A percentile compares a stretch with the other conserved stretches of the same genome.
Evolutionary conservation across 2,329 filamentous ascomycete species (phyloP).

Genomic region (Exophiala calicioides): DNA sequence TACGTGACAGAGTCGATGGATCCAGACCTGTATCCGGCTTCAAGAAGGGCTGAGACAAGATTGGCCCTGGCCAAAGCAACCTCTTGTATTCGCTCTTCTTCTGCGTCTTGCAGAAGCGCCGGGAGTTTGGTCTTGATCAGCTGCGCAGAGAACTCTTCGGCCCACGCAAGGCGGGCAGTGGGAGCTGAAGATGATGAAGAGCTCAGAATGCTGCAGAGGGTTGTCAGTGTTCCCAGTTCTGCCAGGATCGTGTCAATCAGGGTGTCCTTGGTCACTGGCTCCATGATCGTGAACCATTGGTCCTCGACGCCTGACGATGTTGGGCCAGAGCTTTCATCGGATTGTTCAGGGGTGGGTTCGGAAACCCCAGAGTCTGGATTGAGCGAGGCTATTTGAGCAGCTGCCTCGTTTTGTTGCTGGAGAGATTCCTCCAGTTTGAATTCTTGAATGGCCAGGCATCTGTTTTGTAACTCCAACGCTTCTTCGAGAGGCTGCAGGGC

Average conservation of each 20-base stretch:
- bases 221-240: slow-evolving; percentile 59
- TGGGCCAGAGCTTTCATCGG: slow-evolving; percentile 38
- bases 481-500: slow-evolving; percentile 60
- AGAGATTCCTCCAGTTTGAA: slow-evolving; percentile 49
- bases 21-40: slow-evolving; percentile 57
- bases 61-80: slow-evolving; percentile 57
- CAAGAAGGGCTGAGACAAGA: slow-evolving; percentile 58
- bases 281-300: slow-evolving; percentile 67
- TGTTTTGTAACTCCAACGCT: slow-evolving; percentile 61
- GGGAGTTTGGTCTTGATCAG: slow-evolving; percentile 57
- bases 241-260: slow-evolving; percentile 69
- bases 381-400: slow-evolving; percentile 12
- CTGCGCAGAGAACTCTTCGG: slow-evolving; percentile 57
- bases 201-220: slow-evolving; percentile 52
- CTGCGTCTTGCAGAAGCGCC: slow-evolving; percentile 49
- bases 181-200: slow-evolving; percentile 37
- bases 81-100: slow-evolving; percentile 49
- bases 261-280: slow-evolving; percentile 64
- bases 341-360: background rate
- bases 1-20: slow-evolving; percentile 56
- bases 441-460: slow-evolving; percentile 57
- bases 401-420: slow-evolving; percentile 37
- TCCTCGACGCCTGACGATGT: slow-evolving; percentile 16
- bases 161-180: slow-evolving; percentile 53
- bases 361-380: slow-evolving; percentile 24